These are phyloP conservation scores for Cercospora sp. DNA, from an alignment of 2,329 filamentous ascomycete genomes.

Conservation along the genomic window DNA sequence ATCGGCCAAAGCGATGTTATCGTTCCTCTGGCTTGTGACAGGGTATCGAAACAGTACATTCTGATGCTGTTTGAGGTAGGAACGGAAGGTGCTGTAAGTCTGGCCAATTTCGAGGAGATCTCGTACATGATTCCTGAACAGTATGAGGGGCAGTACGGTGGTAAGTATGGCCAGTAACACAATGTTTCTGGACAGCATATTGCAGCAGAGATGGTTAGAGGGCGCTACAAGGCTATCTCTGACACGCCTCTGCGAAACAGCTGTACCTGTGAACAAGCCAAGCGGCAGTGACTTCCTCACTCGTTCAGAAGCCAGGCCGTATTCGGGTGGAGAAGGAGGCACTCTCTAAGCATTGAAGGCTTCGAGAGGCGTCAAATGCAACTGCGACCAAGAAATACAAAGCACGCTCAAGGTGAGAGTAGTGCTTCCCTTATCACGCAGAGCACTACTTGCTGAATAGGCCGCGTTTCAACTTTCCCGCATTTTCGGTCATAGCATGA, in stretches of 20 bases:
- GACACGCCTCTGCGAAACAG: neutral
- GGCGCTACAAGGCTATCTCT: neutral
- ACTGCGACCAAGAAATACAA: neutral
- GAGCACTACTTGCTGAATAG: neutral
- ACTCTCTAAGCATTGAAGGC: neutral
- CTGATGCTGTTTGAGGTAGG: constrained; percentile 21
- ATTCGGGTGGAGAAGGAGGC: neutral
- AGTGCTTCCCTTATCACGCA: neutral
- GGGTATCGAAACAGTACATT: constrained; percentile 28
- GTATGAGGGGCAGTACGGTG: constrained; percentile 4
- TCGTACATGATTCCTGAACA: constrained; percentile 24
- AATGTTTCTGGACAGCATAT: constrained; percentile 19
- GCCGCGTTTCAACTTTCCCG: neutral
- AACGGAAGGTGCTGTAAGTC: constrained; percentile 30
- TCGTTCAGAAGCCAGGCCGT: neutral
- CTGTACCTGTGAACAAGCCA: neutral
- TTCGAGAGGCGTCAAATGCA: neutral
- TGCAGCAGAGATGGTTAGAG: neutral
- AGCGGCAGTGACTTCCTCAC: neutral
- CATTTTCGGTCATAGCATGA: neutral
- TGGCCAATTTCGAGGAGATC: constrained; percentile 28
- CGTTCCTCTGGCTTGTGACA: neutral
- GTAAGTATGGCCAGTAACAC: constrained; percentile 7
- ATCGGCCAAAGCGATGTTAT: constrained; percentile 9
- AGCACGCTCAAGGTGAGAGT: neutral